These are phyloP conservation scores for Xerocomus spinulosus DNA, from an alignment of 768 basidiomycete genomes.

Conservation along the genomic window DNA sequence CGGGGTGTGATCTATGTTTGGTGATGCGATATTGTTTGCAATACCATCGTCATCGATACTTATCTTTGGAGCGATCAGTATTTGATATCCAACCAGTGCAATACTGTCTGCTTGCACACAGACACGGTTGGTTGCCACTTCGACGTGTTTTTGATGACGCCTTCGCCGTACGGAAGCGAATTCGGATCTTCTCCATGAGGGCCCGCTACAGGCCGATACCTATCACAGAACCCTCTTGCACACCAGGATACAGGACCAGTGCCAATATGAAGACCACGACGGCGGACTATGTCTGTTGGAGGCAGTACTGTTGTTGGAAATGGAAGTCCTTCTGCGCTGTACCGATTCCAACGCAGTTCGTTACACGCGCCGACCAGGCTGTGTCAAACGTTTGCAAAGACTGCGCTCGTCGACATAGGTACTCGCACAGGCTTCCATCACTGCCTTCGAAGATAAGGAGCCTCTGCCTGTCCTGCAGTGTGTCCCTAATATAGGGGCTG, in stretches of 20 bases:
- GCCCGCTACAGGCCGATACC: slow-evolving; percentile 19
- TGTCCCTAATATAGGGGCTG: slow-evolving; percentile 1
- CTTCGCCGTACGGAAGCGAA: slow-evolving; percentile 21
- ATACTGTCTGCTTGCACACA: slow-evolving; percentile 4
- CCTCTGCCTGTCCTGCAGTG: neutral
- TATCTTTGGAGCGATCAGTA: slow-evolving; percentile 29
- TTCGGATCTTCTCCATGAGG: slow-evolving; percentile 17
- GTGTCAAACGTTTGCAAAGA: neutral
- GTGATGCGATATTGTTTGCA: slow-evolving; percentile 48
- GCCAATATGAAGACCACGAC: slow-evolving; percentile 19
- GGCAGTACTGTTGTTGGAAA: slow-evolving; percentile 7
- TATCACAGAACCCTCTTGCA: slow-evolving; percentile 14
- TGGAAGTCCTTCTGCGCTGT: neutral
- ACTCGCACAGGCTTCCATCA: slow-evolving; percentile 23
- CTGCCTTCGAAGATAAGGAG: slow-evolving; percentile 14
- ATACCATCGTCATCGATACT: slow-evolving; percentile 38
- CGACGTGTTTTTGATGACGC: slow-evolving; percentile 21
- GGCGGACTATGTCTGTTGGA: slow-evolving; percentile 17
- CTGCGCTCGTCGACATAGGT: slow-evolving; percentile 13
- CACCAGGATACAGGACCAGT: slow-evolving; percentile 26
- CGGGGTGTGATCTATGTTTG: slow-evolving; percentile 32
- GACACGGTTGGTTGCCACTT: slow-evolving; percentile 21
- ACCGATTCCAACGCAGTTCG: slow-evolving; percentile 15
- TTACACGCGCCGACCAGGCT: slow-evolving; percentile 5
- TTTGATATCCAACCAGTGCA: neutral